Conservation (phyloP, 23 red algal species). For the Chondrus crispus region DNA sequence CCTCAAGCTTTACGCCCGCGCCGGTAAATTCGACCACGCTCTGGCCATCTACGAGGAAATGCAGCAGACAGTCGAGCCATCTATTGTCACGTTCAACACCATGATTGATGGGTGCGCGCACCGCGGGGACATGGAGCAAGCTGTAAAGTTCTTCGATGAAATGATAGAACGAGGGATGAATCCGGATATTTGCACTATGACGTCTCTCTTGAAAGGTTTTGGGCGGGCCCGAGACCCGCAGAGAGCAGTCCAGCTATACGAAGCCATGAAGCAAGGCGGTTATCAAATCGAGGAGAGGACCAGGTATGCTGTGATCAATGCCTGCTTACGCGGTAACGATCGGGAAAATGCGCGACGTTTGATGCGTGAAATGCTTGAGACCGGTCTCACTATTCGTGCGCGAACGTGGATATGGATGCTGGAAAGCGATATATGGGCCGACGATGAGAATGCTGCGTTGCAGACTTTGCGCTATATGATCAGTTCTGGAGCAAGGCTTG, state of each 20-base stretch:
- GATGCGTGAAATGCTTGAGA: constrained; percentile 41
- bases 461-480: constrained; percentile 28
- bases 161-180: constrained; percentile 56
- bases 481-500: background rate
- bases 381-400: constrained; percentile 29
- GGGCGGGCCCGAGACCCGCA: constrained; percentile 47
- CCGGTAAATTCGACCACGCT: constrained; percentile 47
- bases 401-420: constrained; percentile 59
- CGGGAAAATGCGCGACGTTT: constrained; percentile 21
- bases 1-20: constrained; percentile 54
- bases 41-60: constrained; percentile 62
- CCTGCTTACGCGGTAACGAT: constrained; percentile 66
- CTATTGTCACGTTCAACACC: constrained; percentile 71
- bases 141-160: constrained; percentile 58
- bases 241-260: constrained; percentile 58
- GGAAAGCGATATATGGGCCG: constrained; percentile 38
- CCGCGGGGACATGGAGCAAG: constrained; percentile 68
- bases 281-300: constrained; percentile 65
- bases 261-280: constrained; percentile 70
- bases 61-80: constrained; percentile 51
- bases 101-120: constrained; percentile 75
- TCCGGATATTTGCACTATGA: constrained; percentile 71
- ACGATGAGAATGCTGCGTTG: constrained; percentile 46
- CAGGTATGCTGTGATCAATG: constrained; percentile 67
- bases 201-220: constrained; percentile 72